These are phyloP conservation scores for Phytopythium ostracodes DNA, from an alignment of 352 stramenopile species.

Conservation along the genomic window DNA sequence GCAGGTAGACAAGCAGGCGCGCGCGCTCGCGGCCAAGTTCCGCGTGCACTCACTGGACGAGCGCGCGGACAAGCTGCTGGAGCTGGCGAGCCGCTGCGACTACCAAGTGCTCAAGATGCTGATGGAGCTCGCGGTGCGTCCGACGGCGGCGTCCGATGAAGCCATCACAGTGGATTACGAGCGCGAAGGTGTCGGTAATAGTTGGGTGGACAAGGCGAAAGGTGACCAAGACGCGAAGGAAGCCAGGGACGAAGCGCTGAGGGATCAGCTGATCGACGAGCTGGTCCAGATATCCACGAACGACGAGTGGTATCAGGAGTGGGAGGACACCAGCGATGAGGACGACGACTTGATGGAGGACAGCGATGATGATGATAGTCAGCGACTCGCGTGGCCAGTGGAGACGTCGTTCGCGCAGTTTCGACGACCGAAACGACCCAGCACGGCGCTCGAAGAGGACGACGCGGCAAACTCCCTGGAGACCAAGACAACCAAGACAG, in stretches of 20 bases:
- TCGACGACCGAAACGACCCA: slow-evolving; percentile 14
- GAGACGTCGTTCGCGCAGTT: slow-evolving; percentile 6
- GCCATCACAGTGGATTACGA: slow-evolving; percentile 23
- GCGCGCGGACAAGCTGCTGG: slow-evolving; percentile 29
- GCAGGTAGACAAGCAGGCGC: slow-evolving; percentile 36
- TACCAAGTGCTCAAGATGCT: slow-evolving; percentile 55
- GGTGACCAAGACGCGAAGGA: slow-evolving; percentile 15
- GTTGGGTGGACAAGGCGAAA: not conserved
- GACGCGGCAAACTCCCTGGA: not conserved
- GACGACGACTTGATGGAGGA: slow-evolving; percentile 19
- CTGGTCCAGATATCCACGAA: slow-evolving; percentile 58
- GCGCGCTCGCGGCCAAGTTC: slow-evolving; percentile 46
- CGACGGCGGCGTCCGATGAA: slow-evolving; percentile 35
- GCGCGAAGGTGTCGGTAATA: not conserved
- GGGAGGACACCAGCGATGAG: slow-evolving; percentile 46
- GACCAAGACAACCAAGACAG: not conserved
- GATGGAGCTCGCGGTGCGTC: slow-evolving; percentile 46
- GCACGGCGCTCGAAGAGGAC: slow-evolving; percentile 13
- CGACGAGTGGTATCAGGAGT: slow-evolving; percentile 66
- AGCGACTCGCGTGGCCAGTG: not conserved
- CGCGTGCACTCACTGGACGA: slow-evolving; percentile 46
- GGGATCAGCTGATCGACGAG: slow-evolving; percentile 41
- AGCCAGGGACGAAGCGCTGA: slow-evolving; percentile 15
- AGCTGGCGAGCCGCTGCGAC: slow-evolving; percentile 31
- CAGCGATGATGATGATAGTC: not conserved